Percentiles rank a stretch among this genome's conserved stretches.
Conservation (phyloP, 352 stramenopile species). For the Achlya hypogyna region DNA sequence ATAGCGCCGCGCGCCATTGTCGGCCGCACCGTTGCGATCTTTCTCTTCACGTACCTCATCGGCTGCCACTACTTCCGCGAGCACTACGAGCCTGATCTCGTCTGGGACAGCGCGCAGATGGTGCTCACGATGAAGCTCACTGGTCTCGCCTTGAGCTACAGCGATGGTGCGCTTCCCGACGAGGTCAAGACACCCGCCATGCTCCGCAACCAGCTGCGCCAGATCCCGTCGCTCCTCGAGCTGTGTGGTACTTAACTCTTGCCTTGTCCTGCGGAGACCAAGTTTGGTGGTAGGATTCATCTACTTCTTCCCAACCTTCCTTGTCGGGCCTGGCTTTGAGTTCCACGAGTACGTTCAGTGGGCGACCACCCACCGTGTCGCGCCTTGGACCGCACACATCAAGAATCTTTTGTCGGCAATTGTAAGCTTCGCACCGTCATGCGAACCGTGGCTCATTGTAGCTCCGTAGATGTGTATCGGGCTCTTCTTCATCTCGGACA, state of each 20-base stretch:
- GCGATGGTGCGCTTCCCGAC: slow-evolving; percentile 51
- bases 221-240: slow-evolving; percentile 49
- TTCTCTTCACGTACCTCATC: slow-evolving; percentile 50
- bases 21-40: background rate
- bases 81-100: slow-evolving; percentile 64
- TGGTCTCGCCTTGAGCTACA: slow-evolving; percentile 75
- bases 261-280: background rate
- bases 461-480: slow-evolving; percentile 1
- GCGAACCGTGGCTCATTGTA: background rate
- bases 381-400: slow-evolving; percentile 50
- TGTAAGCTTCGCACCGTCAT: slow-evolving; percentile 26
- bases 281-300: slow-evolving; percentile 70
- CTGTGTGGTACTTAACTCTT: slow-evolving; percentile 46
- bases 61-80: slow-evolving; percentile 80
- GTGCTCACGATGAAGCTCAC: slow-evolving; percentile 78
- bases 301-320: slow-evolving; percentile 84
- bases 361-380: slow-evolving; percentile 62
- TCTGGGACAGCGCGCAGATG: slow-evolving; percentile 83
- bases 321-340: slow-evolving; percentile 72
- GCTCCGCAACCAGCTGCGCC: slow-evolving; percentile 60
- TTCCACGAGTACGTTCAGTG: slow-evolving; percentile 79
- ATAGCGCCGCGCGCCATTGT: slow-evolving; percentile 32
- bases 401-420: slow-evolving; percentile 69
- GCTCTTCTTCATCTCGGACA: slow-evolving; percentile 37
- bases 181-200: slow-evolving; percentile 69